Evolutionary conservation across 2,329 filamentous ascomycete genomes (phyloP), one percentile per base, ranked within the genome.

Genomic region (Daldinia eschscholtzii): DNA sequence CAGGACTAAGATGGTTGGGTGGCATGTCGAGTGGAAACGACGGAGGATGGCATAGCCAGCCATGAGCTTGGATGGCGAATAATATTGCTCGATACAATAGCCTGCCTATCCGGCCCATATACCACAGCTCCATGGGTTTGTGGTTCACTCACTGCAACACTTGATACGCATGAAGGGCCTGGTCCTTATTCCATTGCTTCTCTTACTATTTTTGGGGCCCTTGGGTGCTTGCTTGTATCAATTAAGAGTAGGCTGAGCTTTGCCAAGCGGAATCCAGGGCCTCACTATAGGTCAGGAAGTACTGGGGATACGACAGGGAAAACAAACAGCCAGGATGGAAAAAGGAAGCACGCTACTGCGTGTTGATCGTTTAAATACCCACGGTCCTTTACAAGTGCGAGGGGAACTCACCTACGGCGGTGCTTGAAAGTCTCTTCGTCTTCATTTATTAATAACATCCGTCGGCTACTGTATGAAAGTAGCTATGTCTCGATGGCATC

Each of bases 401-500:
- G 56, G 41, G 46, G 48, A 44, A 46, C 46, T 59, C 42, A 35
- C 35, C 55, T 61, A 41, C 35, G 53, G 37, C 37, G 28, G 13
- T 52, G 35, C 37, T 30, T 48, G 56, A 50, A 35, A 57, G 23
- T 52, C 44, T 30, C 30, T 37, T 46, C 7, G 10, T 35, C 39
- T 62, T 55, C 55, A 46, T 52, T 42, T 33, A 61, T 35, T 35
- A 7, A 7, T 9, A 2, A 59, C 61, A 26, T 58, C 37, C 37
- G 33, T 33, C 3, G 63, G 33, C 23, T 39, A 46, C 44, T 57
- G 46, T 37, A 26, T 55, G 56, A 52, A 52, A 33, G 57, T 61
- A 52, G 65, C 56, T 59, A 71, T 71, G 69, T 69, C 42, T 71
- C 64, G 39, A 69, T 71, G 69, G 69, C 69, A 62, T 67, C 66